Base-by-base conservation (phyloP, 2,329 filamentous ascomycete genomes). In the Dichotomopilus funicola region DNA sequence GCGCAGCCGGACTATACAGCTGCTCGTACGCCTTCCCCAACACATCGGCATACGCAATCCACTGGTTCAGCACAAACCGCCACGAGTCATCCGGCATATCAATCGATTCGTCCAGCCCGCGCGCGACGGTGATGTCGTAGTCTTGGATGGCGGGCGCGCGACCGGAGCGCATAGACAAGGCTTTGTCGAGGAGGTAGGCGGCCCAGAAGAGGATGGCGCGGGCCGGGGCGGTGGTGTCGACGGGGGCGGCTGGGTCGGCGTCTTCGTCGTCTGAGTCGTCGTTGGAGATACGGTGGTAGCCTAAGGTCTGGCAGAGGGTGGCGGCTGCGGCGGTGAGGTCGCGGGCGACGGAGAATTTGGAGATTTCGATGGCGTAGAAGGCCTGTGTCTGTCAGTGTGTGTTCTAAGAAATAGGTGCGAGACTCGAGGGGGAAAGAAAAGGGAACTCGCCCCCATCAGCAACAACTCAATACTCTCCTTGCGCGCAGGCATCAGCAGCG, bases 281-380 rank as follows among this genome's bases (percentile, higher is more conserved):
- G 11, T 7, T 65, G 63, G 6, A 68, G 59, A 49, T 73, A 49
- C 79, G 76, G 64, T 86, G 83, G 57, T 82, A 85, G 3, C 83
- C 83, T 4, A 85, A 76, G 0, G 78, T 79, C 62, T 84, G 81
- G 59, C 81, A 85, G 51, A 87, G 72, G 51, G 80, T 76, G 10
- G 79, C 78, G 0, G 83, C 83, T 13, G 77, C 76, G 6, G 78
- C 79, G 31, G 77, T 78, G 13, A 87, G 70, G n/a, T 81, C 78
- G 78, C 82, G 85, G n/a, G 80, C 81, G 3, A 87, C 73, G 0
- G 81, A 82, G 0, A 82, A 81, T 41, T 81, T 80, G 3, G 81
- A 83, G 11, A 78, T 74, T 58, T 86, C 82, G 48, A 86, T 77
- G 10, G 82, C 77, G 61, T 85, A 81, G n/a, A 81, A 70, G 4